phyloP scores from a whole-genome alignment of 352 stramenopile genomes.

The Globisporangium alternatum region DNA sequence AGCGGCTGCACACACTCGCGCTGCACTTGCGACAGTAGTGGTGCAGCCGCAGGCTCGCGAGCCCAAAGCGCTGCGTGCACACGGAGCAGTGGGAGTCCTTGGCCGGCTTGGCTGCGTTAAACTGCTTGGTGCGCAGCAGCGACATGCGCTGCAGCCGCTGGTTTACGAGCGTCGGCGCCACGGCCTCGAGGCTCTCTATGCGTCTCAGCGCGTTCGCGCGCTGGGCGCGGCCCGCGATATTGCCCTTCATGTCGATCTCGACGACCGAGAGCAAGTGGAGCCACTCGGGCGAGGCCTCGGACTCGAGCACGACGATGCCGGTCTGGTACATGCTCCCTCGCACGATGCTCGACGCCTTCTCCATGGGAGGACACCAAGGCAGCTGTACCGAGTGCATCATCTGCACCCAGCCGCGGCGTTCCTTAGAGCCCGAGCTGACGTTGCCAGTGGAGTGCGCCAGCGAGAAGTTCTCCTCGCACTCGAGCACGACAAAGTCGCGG shows the following conservation, averaged over 20 bases:
- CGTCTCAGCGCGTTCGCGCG: conserved; percentile 12
- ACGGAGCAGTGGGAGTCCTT: conserved; percentile 18
- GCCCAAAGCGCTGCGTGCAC: conserved; percentile 20
- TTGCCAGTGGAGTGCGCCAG: neutral
- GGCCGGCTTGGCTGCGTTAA: conserved; percentile 12
- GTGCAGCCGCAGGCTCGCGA: conserved; percentile 15
- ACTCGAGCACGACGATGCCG: conserved; percentile 36
- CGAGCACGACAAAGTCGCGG: conserved; percentile 43
- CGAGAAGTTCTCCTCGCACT: conserved; percentile 32
- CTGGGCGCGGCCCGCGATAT: conserved; percentile 15
- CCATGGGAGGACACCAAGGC: conserved; percentile 40
- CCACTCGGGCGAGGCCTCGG: conserved; percentile 14
- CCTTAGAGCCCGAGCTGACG: neutral
- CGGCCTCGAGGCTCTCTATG: conserved; percentile 8
- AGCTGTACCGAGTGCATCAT: conserved; percentile 63
- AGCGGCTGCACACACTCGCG: conserved; percentile 17
- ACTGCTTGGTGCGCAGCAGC: conserved; percentile 17
- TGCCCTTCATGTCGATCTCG: conserved; percentile 30
- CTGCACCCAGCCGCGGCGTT: conserved; percentile 42
- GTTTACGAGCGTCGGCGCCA: conserved; percentile 13
- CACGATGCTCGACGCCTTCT: conserved; percentile 28
- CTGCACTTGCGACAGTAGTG: conserved; percentile 22
- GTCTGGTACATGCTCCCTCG: conserved; percentile 36
- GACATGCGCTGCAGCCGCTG: conserved; percentile 23
- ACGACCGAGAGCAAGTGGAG: conserved; percentile 27